phyloP scores from a whole-genome alignment of 306 rosid species.

The Coriaria nepalensis region DNA sequence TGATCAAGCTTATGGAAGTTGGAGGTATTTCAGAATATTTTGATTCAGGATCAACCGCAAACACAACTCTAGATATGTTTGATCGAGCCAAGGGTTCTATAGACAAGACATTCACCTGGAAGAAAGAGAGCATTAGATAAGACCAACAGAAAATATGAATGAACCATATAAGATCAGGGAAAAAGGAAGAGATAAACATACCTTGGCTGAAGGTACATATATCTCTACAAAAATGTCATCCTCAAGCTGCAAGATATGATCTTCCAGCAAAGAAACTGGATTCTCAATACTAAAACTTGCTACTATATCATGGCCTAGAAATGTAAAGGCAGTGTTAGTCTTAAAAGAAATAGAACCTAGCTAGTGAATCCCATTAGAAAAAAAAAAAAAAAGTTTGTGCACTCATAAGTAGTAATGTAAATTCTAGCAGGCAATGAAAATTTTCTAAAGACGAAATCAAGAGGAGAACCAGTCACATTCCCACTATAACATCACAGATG shows the following conservation, averaged over 20 bases:
- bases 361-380: too few species aligned
- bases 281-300: constrained; percentile 49
- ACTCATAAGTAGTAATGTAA: too few species aligned
- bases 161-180: not conserved
- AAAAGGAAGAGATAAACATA: constrained; percentile 19
- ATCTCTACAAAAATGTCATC: constrained; percentile 54
- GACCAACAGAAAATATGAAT: constrained; percentile 7
- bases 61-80: constrained; percentile 55
- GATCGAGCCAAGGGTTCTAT: constrained; percentile 31
- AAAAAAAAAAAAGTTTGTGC: too few species aligned
- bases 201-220: constrained; percentile 40
- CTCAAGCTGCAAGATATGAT: constrained; percentile 38
- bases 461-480: too few species aligned
- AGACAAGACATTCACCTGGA: constrained; percentile 56
- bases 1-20: constrained; percentile 46
- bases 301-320: constrained; percentile 62
- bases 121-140: constrained; percentile 14
- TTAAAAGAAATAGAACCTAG: too few species aligned
- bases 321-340: constrained; percentile 3
- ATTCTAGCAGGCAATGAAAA: too few species aligned
- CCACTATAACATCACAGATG: too few species aligned
- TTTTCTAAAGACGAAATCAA: too few species aligned
- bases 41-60: constrained; percentile 42
- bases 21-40: constrained; percentile 29
- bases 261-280: constrained; percentile 51